These are phyloP conservation scores for Graphilbum ipis-grandicollis DNA, from an alignment of 2,329 filamentous ascomycete species.

Conservation along the genomic window DNA sequence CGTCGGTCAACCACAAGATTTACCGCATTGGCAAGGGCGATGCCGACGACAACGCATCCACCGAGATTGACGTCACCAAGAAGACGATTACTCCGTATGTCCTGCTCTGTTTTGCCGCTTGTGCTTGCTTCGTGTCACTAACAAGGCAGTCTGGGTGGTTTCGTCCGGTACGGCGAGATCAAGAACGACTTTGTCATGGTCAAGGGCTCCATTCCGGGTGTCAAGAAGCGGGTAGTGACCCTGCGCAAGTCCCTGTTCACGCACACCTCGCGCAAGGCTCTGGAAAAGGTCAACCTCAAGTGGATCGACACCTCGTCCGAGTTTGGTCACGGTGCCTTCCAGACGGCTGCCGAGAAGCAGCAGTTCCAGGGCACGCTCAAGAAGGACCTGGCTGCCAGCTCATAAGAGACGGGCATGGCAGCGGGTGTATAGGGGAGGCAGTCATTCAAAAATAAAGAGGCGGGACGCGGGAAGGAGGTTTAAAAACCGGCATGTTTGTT, in stretches of 20 bases:
- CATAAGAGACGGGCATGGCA: constrained; percentile 14
- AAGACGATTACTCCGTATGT: constrained; percentile 99
- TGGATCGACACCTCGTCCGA: constrained; percentile 99
- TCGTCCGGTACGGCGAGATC: constrained; percentile 97
- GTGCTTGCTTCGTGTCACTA: constrained; percentile 1
- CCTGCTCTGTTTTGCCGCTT: neutral
- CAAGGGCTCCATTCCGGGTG: constrained; percentile 94
- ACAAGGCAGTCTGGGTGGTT: constrained; percentile 70
- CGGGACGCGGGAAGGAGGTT: neutral
- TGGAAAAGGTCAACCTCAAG: constrained; percentile 99
- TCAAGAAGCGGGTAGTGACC: constrained; percentile 99
- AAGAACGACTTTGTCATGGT: constrained; percentile 97
- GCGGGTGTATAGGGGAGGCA: neutral
- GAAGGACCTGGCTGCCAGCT: constrained; percentile 59
- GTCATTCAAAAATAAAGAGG: neutral
- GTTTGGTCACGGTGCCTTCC: constrained; percentile 99
- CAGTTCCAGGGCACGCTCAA: constrained; percentile 97
- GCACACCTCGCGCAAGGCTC: constrained; percentile 85
- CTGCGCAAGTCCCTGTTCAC: constrained; percentile 97
- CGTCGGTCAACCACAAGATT: constrained; percentile 99
- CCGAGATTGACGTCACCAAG: constrained; percentile 93
- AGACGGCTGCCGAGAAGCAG: constrained; percentile 96
- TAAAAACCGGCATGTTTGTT: too few relatives aligned
- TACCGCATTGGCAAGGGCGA: constrained; percentile 93
- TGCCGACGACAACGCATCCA: constrained; percentile 84